phyloP scores from a whole-genome alignment of 1,284 basidiomycete genomes.

The Mycosarcoma mackinlayi region DNA sequence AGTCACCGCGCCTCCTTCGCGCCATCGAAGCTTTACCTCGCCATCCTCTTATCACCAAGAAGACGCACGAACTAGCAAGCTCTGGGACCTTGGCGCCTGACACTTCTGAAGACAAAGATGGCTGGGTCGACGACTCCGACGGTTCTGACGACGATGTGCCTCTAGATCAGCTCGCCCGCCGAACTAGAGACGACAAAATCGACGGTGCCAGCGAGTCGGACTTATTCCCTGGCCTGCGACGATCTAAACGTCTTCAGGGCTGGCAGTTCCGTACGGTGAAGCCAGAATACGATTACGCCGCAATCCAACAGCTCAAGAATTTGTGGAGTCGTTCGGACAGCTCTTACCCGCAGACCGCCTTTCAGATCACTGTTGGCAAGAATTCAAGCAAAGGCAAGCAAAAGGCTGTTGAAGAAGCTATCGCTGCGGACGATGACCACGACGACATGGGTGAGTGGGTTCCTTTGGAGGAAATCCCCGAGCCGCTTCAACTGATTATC shows the following conservation, averaged over 20 bases:
- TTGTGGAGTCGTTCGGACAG: background rate
- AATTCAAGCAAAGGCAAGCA: no score
- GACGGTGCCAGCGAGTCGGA: background rate
- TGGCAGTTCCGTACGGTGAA: background rate
- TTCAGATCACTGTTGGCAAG: background rate
- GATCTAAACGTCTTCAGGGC: background rate
- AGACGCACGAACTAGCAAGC: no score
- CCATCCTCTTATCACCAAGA: no score
- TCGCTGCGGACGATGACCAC: background rate
- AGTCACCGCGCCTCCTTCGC: no score
- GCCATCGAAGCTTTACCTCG: no score
- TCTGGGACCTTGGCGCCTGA: no score
- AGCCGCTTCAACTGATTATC: background rate
- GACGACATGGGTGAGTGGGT: background rate
- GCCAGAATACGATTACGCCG: no score
- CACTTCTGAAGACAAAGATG: no score
- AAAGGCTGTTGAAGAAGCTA: no score
- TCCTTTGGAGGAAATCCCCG: background rate
- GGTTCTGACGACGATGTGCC: constrained; percentile 9
- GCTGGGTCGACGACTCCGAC: background rate
- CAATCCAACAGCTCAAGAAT: background rate
- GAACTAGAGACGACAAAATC: background rate
- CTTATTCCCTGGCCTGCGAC: background rate
- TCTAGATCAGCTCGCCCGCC: background rate
- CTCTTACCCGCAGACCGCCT: background rate